phyloP scores from a whole-genome alignment of 2,329 filamentous ascomycete genomes.

The Cercospora sojina region DNA sequence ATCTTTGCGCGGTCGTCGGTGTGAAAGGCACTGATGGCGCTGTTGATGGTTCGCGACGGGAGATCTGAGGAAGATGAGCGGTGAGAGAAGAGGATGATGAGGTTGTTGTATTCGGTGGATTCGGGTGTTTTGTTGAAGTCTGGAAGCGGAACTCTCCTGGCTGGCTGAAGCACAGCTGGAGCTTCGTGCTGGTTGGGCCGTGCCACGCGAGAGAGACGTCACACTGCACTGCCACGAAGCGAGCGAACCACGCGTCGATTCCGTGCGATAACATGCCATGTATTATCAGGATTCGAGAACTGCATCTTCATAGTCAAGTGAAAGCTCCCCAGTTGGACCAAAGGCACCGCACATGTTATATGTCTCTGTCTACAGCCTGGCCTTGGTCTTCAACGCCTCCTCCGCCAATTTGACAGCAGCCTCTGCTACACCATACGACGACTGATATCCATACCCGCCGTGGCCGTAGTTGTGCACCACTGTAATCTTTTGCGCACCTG shows the following conservation, averaged over 20 bases:
- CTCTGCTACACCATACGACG: conserved; percentile 45
- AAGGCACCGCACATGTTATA: neutral
- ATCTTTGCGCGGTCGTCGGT: conserved; percentile 49
- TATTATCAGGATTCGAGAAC: neutral
- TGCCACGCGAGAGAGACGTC: conserved; percentile 1
- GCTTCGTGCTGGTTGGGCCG: conserved; percentile 2
- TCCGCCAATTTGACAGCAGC: conserved; percentile 44
- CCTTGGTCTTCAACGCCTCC: conserved; percentile 32
- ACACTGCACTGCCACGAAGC: neutral
- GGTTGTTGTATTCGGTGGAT: conserved; percentile 2
- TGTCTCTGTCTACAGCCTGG: conserved; percentile 27
- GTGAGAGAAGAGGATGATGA: neutral
- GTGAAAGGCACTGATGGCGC: neutral
- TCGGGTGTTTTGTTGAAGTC: conserved; percentile 12
- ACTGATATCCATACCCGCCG: conserved; percentile 71
- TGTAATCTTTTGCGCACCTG: conserved; percentile 44
- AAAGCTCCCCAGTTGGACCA: neutral
- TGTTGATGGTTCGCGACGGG: neutral
- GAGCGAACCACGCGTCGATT: neutral
- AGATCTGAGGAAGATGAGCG: neutral
- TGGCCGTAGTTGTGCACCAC: conserved; percentile 84
- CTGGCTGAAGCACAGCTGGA: conserved; percentile 10
- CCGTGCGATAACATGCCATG: neutral
- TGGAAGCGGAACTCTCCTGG: conserved; percentile 8
- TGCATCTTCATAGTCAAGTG: too few relatives aligned